Evolutionary conservation across 2,329 filamentous ascomycete species (phyloP), one percentile per base, ranked within the genome.

Genomic region (Aureobasidium pullulans): DNA sequence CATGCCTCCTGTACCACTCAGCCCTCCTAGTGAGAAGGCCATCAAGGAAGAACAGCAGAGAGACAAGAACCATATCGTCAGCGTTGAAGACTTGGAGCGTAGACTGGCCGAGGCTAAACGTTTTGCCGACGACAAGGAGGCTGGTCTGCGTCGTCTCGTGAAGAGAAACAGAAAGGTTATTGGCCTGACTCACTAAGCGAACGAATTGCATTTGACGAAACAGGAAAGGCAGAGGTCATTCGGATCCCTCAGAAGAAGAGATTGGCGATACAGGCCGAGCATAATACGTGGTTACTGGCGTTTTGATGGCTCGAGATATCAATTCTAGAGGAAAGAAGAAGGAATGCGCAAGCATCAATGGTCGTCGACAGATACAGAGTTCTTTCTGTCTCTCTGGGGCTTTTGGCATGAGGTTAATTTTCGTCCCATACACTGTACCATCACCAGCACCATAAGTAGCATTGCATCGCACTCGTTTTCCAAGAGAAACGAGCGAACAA

Each of bases 101-200:
- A 63, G 65, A 58, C 58, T 72, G 62, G 56, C 54, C 32, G 67
- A 71, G 54, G 69, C 69, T 13, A 70, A 61, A 61, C 64, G 65
- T 54, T 59, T 64, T n/a, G 66, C 63, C n/a, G 71, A 72, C 34
- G 70, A 73, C 63, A 69, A 64, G 62, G 71, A 73, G 63, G 61
- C 61, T 40, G 61, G 62, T 29, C 54, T 73, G 57, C 67, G 64
- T 62, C 70, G 68, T 64, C 48, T 66, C 28, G 69, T 73, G 15
- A 72, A 71, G 68, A 70, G 65, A 65, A 73, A 73, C 57, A 66
- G 66, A 66, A 67, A 66, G 62, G 40, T 70, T 46, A 56, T 70
- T 28, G 70, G 70, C 23, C 31, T 59, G 37, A 53, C 57, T 40
- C 48, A 52, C 36, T 52, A 16, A 36, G 34, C 34, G 34, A 13